Base-by-base conservation (phyloP, 108 stramenopile genomes). In the Chaetoceros tenuissimus region DNA sequence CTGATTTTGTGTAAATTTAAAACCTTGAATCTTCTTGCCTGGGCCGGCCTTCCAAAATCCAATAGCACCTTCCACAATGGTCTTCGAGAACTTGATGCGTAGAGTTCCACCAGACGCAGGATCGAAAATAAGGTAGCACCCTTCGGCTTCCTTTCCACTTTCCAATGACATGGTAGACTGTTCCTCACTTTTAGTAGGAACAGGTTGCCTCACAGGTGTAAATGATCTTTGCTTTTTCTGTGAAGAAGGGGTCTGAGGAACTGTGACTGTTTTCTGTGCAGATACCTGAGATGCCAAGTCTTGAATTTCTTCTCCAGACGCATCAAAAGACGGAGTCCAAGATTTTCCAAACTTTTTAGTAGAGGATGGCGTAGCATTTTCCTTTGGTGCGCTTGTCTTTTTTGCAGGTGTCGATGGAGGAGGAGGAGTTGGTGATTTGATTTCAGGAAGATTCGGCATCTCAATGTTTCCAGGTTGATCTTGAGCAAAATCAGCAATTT, bases 1-100 rank as follows among this genome's bases (percentile, higher is more conserved):
- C 0, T 53, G 40, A 28, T 75, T 75, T 49, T 62, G 69, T 30
- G 55, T 71, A 65, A 69, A 75, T 52, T 75, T 75, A 60, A 75
- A 75, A 55, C 68, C 70, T 8, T 69, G 48, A 53, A 75, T 75
- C 48, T 55, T 53, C 46, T 71, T 71, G 5, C 70, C 70, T 3
- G 27, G n/a, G 7, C 68, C 55, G 20, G 74, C 62, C 2, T 31
- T 51, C 69, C 69, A 75, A 10, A 69, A 64, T 28, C 74, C 74
- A 55, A 75, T 71, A 16, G 74, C 74, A 24, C 27, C 53, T 1
- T 43, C 44, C 8, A 75, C 51, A 21, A 64, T 62, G 40, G 69
- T 75, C 31, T 53, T 57, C 51, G 65, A 62, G 44, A 67, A 75
- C 16, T 75, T 61, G 44, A 67, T 55, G 17, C 67, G 58, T 40